These are phyloP conservation scores for Mariannaea elegans DNA, from an alignment of 2,329 filamentous ascomycete genomes.

Conservation along the genomic window DNA sequence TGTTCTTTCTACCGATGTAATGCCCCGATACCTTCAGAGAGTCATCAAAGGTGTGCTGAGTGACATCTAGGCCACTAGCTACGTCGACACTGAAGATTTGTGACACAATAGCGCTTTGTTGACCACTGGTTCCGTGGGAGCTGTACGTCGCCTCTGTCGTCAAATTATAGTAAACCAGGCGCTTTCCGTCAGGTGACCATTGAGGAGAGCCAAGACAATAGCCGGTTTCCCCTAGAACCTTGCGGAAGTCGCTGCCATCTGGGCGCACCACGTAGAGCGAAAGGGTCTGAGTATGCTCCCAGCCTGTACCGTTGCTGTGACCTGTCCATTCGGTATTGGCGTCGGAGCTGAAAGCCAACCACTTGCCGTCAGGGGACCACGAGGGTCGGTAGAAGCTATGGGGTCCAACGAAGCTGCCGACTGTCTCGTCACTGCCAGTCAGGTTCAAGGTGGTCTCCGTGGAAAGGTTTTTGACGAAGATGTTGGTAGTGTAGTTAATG, in stretches of 20 bases:
- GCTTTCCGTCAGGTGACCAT: slow-evolving; percentile 9
- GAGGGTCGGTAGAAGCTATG: slow-evolving; percentile 13
- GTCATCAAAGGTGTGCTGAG: slow-evolving; percentile 13
- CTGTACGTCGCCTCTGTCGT: slow-evolving; percentile 10
- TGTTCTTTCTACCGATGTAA: slow-evolving; percentile 1
- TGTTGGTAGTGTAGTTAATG: slow-evolving; percentile 17
- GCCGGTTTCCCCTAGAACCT: background rate
- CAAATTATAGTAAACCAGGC: slow-evolving; percentile 13
- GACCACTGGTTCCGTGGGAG: slow-evolving; percentile 3
- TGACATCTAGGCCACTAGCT: background rate
- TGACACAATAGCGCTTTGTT: slow-evolving; percentile 1
- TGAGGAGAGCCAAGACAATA: slow-evolving; percentile 13
- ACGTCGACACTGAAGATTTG: slow-evolving; percentile 18
- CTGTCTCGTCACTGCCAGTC: slow-evolving; percentile 10
- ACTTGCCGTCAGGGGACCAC: slow-evolving; percentile 12
- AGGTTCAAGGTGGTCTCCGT: slow-evolving; percentile 4
- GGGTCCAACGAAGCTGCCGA: slow-evolving; percentile 6
- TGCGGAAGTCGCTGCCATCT: slow-evolving; percentile 6
- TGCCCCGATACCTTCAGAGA: slow-evolving; percentile 8
- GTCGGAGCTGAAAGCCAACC: slow-evolving; percentile 13
- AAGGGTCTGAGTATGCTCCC: slow-evolving; percentile 5
- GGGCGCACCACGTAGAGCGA: slow-evolving; percentile 10
- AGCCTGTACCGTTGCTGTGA: slow-evolving; percentile 9
- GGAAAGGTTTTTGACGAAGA: slow-evolving; percentile 11
- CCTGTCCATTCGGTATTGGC: slow-evolving; percentile 11